Evolutionary conservation across 257 asterid genomes (phyloP).

Genomic region (Gentiana dahurica): DNA sequence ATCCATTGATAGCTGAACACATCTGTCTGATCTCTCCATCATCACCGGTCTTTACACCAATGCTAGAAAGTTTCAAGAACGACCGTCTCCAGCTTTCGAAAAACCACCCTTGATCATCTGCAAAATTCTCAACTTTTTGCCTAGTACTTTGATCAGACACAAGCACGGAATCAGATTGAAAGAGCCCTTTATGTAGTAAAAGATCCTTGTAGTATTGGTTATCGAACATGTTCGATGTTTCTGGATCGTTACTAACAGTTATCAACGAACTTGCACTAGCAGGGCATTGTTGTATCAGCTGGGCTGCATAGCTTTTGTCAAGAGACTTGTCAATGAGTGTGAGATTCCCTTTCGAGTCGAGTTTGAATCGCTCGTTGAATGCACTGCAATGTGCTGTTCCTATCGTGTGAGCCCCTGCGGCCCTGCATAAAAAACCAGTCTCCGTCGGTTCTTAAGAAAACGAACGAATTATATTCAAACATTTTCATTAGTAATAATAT

Average conservation of each 20-base stretch:
- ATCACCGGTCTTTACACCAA: conserved; percentile 39
- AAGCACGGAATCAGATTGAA: conserved; percentile 65
- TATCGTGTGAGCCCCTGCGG: conserved; percentile 83
- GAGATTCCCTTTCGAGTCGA: conserved; percentile 44
- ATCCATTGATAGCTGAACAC: conserved; percentile 36
- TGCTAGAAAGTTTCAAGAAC: conserved; percentile 35
- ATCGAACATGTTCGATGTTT: conserved; percentile 45
- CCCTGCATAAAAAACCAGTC: background rate
- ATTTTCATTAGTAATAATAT: no score
- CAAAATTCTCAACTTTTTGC: conserved; percentile 34
- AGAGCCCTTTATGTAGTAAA: conserved; percentile 44
- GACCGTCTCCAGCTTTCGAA: conserved; percentile 46
- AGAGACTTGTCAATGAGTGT: conserved; percentile 42
- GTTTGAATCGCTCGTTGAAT: conserved; percentile 48
- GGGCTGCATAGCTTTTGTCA: conserved; percentile 44
- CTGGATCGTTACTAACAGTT: conserved; percentile 56
- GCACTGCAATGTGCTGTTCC: conserved; percentile 73
- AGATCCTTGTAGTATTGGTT: conserved; percentile 48
- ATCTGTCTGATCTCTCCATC: conserved; percentile 50
- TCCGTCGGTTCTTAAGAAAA: background rate
- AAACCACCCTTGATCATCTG: conserved; percentile 36
- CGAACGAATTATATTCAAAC: no score
- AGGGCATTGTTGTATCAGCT: conserved; percentile 38
- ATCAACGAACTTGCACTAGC: conserved; percentile 19
- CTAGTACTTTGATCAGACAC: conserved; percentile 33